Base-by-base conservation (phyloP, 2,329 filamentous ascomycete species). In the Cercospora citrullina region DNA sequence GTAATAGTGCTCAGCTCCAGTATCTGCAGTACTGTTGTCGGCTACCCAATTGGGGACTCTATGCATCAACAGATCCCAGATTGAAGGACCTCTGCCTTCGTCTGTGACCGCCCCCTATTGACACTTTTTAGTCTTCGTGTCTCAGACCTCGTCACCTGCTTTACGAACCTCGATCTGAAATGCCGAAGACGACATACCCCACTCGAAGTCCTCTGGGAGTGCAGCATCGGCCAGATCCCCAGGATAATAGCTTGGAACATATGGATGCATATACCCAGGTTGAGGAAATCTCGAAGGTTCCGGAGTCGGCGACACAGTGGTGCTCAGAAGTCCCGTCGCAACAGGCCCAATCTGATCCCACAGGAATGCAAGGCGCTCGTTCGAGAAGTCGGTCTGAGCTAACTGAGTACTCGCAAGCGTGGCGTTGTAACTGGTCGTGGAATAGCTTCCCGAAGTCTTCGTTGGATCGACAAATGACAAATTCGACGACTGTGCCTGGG, bases 381-480 rank as follows among this genome's bases (percentile, higher is more conserved):
- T 80, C 0, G 81, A 83, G 73, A 83, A 85, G 65, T 83, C 80
- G 1, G 76, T 79, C 39, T 83, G 82, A 4, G 75, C 79, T 51
- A 80, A 75, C 10, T 81, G 77, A 14, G 82, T 82, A 21, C 79
- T 80, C 26, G 82, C 81, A 1, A 81, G 79, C 5, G 81, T 81
- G 42, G 76, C 77, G 74, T 84, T 81, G 75, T 75, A 82, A 33
- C 69, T 78, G n/a, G 75, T 74, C 1, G 77, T 77, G 7, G 74
- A 65, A 21, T 63, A 68, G 14, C 45, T 59, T 26, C 57, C 58
- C 7, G 62, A 59, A 9, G 66, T 65, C 23, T 48, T 58, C 5
- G 66, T 68, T 26, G 66, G 66, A 14, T 45, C 30, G 16, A 58
- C 42, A 30, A 68, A 66, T 3, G 64, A 55, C 16, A 59, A 58